Evolutionary conservation across 345 rosid species (phyloP).

Genomic region (Citrus inodora): DNA sequence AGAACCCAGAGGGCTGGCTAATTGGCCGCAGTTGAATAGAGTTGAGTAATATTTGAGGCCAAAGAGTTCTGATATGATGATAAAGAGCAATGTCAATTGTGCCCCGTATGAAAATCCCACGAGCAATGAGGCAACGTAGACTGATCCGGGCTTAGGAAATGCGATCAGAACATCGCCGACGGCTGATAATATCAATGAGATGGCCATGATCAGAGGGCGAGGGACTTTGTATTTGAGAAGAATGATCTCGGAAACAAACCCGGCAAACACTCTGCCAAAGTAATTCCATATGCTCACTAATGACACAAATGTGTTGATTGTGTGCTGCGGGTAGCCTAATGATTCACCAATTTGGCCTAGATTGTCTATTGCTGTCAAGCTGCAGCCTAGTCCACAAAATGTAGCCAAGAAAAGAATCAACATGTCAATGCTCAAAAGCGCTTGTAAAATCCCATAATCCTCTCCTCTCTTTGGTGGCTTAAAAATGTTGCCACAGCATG

Average conservation of each 20-base stretch:
- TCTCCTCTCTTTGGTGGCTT: slow-evolving; percentile 52
- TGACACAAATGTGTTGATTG: slow-evolving; percentile 46
- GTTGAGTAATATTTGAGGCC: slow-evolving; percentile 68
- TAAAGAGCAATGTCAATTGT: slow-evolving; percentile 51
- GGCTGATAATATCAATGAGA: slow-evolving; percentile 43
- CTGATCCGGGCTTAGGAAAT: slow-evolving; percentile 29
- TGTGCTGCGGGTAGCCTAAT: slow-evolving; percentile 43
- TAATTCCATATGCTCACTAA: slow-evolving; percentile 67
- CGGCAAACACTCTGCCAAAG: slow-evolving; percentile 47
- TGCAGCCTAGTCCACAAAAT: slow-evolving; percentile 57
- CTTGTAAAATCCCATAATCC: slow-evolving; percentile 57
- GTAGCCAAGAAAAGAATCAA: slow-evolving; percentile 47
- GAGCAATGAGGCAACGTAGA: slow-evolving; percentile 48
- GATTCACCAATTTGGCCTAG: slow-evolving; percentile 60
- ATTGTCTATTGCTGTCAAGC: slow-evolving; percentile 59
- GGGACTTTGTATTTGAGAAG: slow-evolving; percentile 41
- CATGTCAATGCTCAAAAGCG: slow-evolving; percentile 56
- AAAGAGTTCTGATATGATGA: slow-evolving; percentile 54
- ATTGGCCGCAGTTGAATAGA: slow-evolving; percentile 46
- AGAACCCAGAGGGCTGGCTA: slow-evolving; percentile 64
- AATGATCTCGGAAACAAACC: slow-evolving; percentile 47
- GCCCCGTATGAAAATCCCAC: slow-evolving; percentile 57
- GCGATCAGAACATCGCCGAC: slow-evolving; percentile 47
- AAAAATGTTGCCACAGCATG: slow-evolving; percentile 43
- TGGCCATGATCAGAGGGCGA: slow-evolving; percentile 40